These are phyloP conservation scores for Phytophthora tubulina DNA, from an alignment of 352 stramenopile genomes.

Conservation along the genomic window DNA sequence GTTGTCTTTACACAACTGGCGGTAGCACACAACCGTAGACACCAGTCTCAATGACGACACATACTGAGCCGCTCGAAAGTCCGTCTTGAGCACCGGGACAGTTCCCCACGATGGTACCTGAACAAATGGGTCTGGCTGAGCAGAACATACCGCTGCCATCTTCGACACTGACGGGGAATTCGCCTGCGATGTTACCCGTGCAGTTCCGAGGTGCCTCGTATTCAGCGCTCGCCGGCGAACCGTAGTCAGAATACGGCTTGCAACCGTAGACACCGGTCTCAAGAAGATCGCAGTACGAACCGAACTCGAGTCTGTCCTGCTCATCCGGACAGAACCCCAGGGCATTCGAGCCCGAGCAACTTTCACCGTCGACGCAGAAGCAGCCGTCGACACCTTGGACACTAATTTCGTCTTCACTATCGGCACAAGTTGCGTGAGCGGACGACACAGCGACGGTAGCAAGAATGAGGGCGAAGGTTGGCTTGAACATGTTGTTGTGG, in stretches of 20 bases:
- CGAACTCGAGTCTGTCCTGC: slow-evolving; percentile 26
- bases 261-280: slow-evolving; percentile 4
- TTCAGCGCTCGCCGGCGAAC: slow-evolving; percentile 3
- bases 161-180: slow-evolving; percentile 27
- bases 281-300: slow-evolving; percentile 42
- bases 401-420: slow-evolving; percentile 33
- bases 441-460: slow-evolving; percentile 2
- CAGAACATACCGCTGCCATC: slow-evolving; percentile 20
- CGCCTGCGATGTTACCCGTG: slow-evolving; percentile 24
- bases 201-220: slow-evolving; percentile 31
- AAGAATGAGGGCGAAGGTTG: slow-evolving; percentile 10
- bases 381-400: slow-evolving; percentile 33
- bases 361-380: slow-evolving; percentile 31
- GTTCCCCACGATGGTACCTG: slow-evolving; percentile 19
- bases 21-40: slow-evolving; percentile 35
- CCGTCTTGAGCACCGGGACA: slow-evolving; percentile 22
- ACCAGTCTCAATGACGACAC: slow-evolving; percentile 33
- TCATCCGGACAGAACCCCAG: slow-evolving; percentile 21
- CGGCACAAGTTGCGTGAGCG: slow-evolving; percentile 6
- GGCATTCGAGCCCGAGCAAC: slow-evolving; percentile 18
- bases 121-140: slow-evolving; percentile 20
- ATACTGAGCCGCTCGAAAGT: slow-evolving; percentile 24
- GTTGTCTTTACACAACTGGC: too few species aligned
- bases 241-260: slow-evolving; percentile 21
- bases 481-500: slow-evolving; percentile 11